These are phyloP conservation scores for Hemisphaericaspora xylofermentans DNA, from an alignment of 1,139 yeast species.

Conservation along the genomic window DNA sequence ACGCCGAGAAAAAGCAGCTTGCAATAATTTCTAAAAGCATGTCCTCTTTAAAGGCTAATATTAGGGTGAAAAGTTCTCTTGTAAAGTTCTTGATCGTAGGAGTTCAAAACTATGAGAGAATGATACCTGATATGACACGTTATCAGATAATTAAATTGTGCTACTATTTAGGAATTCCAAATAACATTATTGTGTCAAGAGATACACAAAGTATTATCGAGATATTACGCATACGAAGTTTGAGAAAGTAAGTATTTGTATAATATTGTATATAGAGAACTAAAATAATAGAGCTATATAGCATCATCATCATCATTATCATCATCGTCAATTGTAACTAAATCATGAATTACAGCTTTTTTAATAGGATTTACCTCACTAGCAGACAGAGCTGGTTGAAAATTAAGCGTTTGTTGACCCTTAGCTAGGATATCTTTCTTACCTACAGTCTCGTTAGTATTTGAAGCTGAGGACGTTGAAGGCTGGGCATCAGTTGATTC, in stretches of 20 bases:
- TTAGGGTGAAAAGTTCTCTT: conserved; percentile 7
- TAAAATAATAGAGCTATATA: conserved; percentile 18
- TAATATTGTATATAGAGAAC: conserved; percentile 4
- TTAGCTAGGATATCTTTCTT: conserved; percentile 23
- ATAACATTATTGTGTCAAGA: conserved; percentile 19
- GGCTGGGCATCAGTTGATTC: background rate
- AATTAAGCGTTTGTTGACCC: conserved; percentile 39
- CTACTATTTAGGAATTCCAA: conserved; percentile 24
- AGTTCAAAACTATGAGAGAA: conserved; percentile 29
- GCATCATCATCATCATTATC: conserved; percentile 16
- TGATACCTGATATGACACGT: conserved; percentile 33
- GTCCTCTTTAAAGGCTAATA: background rate
- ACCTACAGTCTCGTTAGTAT: conserved; percentile 10
- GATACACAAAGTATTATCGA: conserved; percentile 34
- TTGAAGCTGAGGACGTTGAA: conserved; percentile 4
- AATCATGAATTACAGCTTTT: conserved; percentile 38
- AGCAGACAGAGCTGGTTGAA: conserved; percentile 17
- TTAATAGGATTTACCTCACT: conserved; percentile 20
- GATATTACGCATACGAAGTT: conserved; percentile 22
- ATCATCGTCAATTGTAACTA: conserved; percentile 24
- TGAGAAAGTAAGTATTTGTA: conserved; percentile 3
- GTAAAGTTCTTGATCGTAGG: conserved; percentile 30
- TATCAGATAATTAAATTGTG: conserved; percentile 31
- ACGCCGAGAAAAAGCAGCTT: background rate
- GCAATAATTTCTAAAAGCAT: background rate